These are phyloP conservation scores for Fusarium metavorans DNA, from an alignment of 2,329 filamentous ascomycete genomes.

Conservation along the genomic window DNA sequence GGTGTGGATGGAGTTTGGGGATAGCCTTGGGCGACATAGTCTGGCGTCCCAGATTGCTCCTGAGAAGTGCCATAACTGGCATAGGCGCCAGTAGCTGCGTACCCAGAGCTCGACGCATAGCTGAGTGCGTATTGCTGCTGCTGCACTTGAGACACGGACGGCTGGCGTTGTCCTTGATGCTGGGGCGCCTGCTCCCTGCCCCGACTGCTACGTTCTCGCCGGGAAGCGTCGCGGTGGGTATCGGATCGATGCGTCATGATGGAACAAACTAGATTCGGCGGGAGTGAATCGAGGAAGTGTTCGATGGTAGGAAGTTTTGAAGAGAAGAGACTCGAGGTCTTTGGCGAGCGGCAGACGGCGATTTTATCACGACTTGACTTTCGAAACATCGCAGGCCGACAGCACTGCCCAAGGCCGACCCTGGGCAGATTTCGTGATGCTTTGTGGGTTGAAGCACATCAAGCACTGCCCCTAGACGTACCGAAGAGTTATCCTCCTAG, in stretches of 20 bases:
- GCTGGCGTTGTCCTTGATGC: neutral
- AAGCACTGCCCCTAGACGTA: too few species aligned
- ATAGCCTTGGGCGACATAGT: neutral
- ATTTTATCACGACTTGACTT: neutral
- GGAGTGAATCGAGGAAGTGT: neutral
- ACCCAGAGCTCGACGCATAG: neutral
- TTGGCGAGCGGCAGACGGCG: neutral
- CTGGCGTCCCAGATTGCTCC: neutral
- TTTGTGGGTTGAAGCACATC: neutral
- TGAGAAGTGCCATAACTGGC: neutral
- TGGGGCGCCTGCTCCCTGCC: neutral
- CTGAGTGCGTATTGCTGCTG: neutral
- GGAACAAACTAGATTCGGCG: neutral
- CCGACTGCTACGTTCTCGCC: neutral
- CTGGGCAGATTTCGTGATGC: neutral
- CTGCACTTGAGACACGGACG: neutral
- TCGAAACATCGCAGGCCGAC: neutral
- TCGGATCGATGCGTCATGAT: neutral
- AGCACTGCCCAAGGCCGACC: neutral
- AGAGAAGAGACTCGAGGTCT: neutral
- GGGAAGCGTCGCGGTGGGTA: neutral
- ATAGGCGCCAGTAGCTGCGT: neutral
- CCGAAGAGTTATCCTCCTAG: neutral
- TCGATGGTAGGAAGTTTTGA: neutral
- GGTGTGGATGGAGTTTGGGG: slow-evolving; percentile 6